phyloP scores from a whole-genome alignment of 345 rosid species.

The Hypericum perforatum region DNA sequence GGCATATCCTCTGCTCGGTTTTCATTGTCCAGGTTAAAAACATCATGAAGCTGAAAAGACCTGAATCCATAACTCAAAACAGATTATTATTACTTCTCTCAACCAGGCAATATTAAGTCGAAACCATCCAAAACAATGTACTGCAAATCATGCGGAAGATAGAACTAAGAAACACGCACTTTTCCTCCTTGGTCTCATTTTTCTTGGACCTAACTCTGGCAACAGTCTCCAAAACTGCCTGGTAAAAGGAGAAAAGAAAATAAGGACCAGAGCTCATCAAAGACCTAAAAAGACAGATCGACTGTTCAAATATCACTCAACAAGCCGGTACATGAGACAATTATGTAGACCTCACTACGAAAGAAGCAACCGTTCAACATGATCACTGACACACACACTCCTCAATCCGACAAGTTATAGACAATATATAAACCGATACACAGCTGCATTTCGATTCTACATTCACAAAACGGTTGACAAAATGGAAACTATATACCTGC shows the following conservation, averaged over 20 bases:
- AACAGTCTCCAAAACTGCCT: conserved; percentile 11
- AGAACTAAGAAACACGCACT: conserved; percentile 1
- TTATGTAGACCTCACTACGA: too few species aligned
- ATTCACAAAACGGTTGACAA: neutral
- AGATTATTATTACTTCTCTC: conserved; percentile 8
- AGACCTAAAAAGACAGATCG: neutral
- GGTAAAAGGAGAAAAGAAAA: neutral
- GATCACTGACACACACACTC: too few species aligned
- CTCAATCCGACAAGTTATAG: too few species aligned
- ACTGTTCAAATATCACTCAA: too few species aligned
- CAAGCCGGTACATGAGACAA: too few species aligned
- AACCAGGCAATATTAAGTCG: neutral
- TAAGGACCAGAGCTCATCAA: neutral
- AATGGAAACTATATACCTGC: neutral
- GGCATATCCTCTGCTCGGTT: conserved; percentile 6
- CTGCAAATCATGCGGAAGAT: too few species aligned
- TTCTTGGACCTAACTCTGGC: conserved; percentile 8
- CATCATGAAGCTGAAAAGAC: conserved; percentile 10
- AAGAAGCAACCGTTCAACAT: too few species aligned
- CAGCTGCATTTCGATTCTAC: neutral
- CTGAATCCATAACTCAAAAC: neutral
- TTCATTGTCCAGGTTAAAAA: conserved; percentile 7
- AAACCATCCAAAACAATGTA: too few species aligned
- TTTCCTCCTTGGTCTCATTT: conserved; percentile 8
- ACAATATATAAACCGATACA: neutral